Conservation (phyloP, 2,329 filamentous ascomycete genomes). For the Talaromyces albobiverticillius region DNA sequence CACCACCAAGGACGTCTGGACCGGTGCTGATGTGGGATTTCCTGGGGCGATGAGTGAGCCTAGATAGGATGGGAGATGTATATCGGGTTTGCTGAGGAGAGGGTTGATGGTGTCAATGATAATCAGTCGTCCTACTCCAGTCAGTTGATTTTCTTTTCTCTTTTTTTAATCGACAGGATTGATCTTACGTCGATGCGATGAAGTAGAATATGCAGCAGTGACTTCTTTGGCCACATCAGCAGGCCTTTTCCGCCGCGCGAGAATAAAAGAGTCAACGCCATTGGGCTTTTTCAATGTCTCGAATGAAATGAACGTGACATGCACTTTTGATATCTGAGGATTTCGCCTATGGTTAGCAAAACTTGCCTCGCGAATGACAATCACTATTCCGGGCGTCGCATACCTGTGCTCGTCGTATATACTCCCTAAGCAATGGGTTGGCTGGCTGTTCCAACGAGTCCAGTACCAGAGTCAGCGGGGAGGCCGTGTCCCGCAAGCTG, state of each 20-base stretch:
- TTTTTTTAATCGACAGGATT: too few relatives aligned
- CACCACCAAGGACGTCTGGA: slow-evolving; percentile 66
- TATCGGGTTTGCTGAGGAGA: slow-evolving; percentile 52
- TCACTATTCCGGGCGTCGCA: slow-evolving; percentile 14
- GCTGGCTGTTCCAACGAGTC: slow-evolving; percentile 83
- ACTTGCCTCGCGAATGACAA: neutral
- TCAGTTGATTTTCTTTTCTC: neutral
- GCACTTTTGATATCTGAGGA: slow-evolving; percentile 54
- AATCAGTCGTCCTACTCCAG: slow-evolving; percentile 62
- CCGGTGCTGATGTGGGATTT: slow-evolving; percentile 21
- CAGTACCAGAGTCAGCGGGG: slow-evolving; percentile 80
- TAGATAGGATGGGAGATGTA: slow-evolving; percentile 65
- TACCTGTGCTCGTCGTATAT: slow-evolving; percentile 72
- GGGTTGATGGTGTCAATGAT: slow-evolving; percentile 77
- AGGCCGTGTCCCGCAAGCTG: slow-evolving; percentile 72
- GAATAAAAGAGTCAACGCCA: slow-evolving; percentile 66
- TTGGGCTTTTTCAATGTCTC: slow-evolving; percentile 65
- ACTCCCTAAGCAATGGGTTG: slow-evolving; percentile 67
- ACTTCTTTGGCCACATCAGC: slow-evolving; percentile 60
- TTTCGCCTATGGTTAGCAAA: neutral
- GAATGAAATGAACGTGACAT: slow-evolving; percentile 75
- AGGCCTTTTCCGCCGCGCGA: slow-evolving; percentile 59
- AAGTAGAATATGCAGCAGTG: slow-evolving; percentile 33
- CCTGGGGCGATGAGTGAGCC: slow-evolving; percentile 64
- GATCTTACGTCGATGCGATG: slow-evolving; percentile 27